phyloP scores from a whole-genome alignment of 768 basidiomycete genomes.

The Boletus edulis region DNA sequence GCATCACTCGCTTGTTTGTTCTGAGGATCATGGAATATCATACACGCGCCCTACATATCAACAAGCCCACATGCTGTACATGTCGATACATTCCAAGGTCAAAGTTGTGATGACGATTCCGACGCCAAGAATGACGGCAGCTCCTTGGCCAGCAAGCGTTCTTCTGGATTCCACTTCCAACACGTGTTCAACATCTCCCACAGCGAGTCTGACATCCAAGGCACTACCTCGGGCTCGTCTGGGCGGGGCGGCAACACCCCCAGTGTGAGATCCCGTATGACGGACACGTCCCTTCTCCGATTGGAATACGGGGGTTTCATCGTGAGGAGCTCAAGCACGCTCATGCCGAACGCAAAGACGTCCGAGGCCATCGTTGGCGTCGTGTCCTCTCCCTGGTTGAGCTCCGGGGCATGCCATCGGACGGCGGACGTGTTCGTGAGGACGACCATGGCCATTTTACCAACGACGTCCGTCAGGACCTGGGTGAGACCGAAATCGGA shows the following conservation, averaged over 20 bases:
- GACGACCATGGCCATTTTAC: slow-evolving; percentile 43
- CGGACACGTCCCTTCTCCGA: slow-evolving; percentile 47
- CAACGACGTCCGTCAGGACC: slow-evolving; percentile 56
- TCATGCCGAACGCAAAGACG: slow-evolving; percentile 60
- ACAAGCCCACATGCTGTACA: background rate
- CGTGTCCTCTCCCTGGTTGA: slow-evolving; percentile 43
- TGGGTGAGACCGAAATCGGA: slow-evolving; percentile 67
- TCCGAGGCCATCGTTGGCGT: slow-evolving; percentile 49
- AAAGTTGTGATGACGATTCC: background rate
- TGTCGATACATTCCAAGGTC: background rate
- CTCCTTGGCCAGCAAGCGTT: slow-evolving; percentile 41
- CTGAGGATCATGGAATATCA: slow-evolving; percentile 6
- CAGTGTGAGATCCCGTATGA: slow-evolving; percentile 44
- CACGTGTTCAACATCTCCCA: slow-evolving; percentile 48
- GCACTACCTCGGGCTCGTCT: slow-evolving; percentile 25
- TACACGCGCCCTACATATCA: background rate
- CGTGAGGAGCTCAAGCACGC: slow-evolving; percentile 56
- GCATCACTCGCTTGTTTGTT: slow-evolving; percentile 29
- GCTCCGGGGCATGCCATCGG: slow-evolving; percentile 63
- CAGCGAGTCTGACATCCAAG: slow-evolving; percentile 45
- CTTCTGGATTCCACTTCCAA: slow-evolving; percentile 40
- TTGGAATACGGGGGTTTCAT: slow-evolving; percentile 49
- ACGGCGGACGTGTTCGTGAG: slow-evolving; percentile 46
- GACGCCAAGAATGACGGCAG: slow-evolving; percentile 23
- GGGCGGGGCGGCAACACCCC: slow-evolving; percentile 46